Conservation (phyloP, 768 basidiomycete species). For the Coprinopsis strossmayeri region DNA sequence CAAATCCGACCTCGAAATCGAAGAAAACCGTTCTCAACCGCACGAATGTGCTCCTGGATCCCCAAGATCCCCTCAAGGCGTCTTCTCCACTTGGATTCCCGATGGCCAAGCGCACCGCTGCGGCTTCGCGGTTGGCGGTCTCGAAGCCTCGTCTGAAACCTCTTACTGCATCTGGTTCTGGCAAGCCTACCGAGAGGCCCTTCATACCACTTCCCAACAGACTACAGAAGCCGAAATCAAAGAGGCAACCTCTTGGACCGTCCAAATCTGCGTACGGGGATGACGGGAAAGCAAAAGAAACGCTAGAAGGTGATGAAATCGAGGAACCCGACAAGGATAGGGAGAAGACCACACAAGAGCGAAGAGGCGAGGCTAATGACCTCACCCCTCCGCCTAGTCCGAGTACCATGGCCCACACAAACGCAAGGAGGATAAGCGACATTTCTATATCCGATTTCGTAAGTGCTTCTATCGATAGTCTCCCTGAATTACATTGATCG, state of each 20-base stretch:
- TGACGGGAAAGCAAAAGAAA: too few species aligned
- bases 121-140: background rate
- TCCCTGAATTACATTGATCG: too few species aligned
- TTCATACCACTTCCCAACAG: too few species aligned
- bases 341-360: constrained; percentile 16
- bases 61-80: background rate
- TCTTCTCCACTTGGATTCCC: constrained; percentile 8
- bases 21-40: background rate
- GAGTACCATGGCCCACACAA: too few species aligned
- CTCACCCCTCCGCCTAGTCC: background rate
- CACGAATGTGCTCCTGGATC: background rate
- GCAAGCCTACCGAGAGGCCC: too few species aligned
- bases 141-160: background rate
- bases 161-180: too few species aligned
- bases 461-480: too few species aligned
- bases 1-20: background rate
- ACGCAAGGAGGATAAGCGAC: background rate
- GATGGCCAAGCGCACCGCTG: constrained; percentile 5
- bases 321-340: too few species aligned
- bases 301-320: too few species aligned
- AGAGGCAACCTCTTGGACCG: too few species aligned
- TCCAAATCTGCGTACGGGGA: too few species aligned
- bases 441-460: background rate
- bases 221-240: too few species aligned
- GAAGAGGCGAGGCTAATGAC: constrained; percentile 22